Evolutionary conservation across 225 moss, liverwort and hornwort species (phyloP).

Genomic region (Asterella californica): DNA sequence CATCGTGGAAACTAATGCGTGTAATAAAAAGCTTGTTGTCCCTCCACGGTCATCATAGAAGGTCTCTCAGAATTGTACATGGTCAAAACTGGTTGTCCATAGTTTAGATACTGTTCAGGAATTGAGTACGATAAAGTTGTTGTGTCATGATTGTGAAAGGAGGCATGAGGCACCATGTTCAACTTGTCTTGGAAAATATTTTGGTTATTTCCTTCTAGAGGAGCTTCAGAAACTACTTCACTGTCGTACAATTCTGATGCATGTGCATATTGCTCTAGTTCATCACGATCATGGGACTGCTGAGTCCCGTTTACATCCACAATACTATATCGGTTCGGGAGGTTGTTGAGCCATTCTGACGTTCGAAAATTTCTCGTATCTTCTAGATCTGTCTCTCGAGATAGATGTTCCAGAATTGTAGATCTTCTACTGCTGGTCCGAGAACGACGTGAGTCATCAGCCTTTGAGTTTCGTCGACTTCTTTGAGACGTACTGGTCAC

Average conservation of each 20-base stretch:
- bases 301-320: not conserved
- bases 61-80: not conserved
- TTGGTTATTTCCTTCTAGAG: not conserved
- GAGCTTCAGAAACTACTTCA: not conserved
- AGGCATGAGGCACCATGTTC: not conserved
- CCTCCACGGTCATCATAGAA: not conserved
- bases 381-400: not conserved
- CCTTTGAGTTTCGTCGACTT: no score
- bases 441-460: not conserved
- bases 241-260: not conserved
- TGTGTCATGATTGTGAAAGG: not conserved
- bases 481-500: not conserved
- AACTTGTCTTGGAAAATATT: not conserved
- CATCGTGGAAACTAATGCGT: no score
- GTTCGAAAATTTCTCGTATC: not conserved
- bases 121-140: not conserved
- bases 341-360: constrained; percentile 1
- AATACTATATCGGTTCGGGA: not conserved
- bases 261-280: not conserved
- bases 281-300: constrained; percentile 2
- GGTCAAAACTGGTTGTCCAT: not conserved
- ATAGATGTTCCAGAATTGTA: not conserved
- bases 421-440: not conserved
- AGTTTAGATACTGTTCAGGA: not conserved
- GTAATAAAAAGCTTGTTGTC: not conserved